Evolutionary conservation across 2,329 filamentous ascomycete species (phyloP), one percentile per base, ranked within the genome.

Genomic region (Beauveria medogensis): DNA sequence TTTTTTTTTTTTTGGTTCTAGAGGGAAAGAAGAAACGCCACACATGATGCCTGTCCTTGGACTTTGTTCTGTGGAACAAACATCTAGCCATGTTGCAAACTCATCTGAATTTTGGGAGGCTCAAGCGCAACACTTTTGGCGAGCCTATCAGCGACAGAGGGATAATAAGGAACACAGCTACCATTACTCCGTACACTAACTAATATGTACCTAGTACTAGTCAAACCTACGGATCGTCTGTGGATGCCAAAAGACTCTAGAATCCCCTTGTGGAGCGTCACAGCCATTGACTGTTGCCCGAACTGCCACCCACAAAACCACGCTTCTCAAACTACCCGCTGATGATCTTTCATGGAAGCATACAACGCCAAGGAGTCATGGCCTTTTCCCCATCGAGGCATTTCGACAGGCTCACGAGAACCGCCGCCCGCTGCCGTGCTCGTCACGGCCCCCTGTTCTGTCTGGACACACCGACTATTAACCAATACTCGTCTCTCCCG

Each of bases 291-390:
- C 24, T 58, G 22, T 59, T 59, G 47, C 24, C 47, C 55, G n/a
- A 52, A 51, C 30, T 43, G 30, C 57, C 37, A 44, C 46, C 56
- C 37, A n/a, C 18, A 55, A 14, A 34, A 34, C 30, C 41, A 46
- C 24, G 46, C 30, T 34, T 16, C 43, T 26, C 34, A 34, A 34
- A 34, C 30, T 24, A 10, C 47, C 57, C 48, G 48, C 37, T 22
- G 57, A 48, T 53, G 40, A 59, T 53, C 57, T 47, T 59, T 37
- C 48, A 59, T 46, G 57, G 48, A 51, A 53, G 40, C 57, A 53
- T 53, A 5, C 4, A 44, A 51, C 28, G 57, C 57, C 48, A 37
- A 59, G 57, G 48, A 51, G 57, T 53, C 41, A 53, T 40, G 53
- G 40, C 48, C 48, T 59, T 59, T 53, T 20, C 28, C 30, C 30